These are phyloP conservation scores for Graphilbum fragrans DNA, from an alignment of 2,329 filamentous ascomycete species.

Conservation along the genomic window DNA sequence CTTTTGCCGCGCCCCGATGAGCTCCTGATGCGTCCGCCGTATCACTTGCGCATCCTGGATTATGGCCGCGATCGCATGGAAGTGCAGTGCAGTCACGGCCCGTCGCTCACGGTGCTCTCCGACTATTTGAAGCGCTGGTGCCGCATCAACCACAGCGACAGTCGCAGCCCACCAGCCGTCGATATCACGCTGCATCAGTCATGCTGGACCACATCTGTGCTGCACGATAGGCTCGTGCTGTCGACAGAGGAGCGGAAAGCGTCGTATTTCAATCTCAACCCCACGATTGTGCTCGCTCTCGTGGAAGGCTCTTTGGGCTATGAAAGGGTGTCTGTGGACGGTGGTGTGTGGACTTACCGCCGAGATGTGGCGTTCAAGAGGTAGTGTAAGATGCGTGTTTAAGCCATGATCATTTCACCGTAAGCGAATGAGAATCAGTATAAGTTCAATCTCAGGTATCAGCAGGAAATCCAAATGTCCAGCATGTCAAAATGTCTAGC, in stretches of 20 bases:
- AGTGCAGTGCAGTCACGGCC: constrained; percentile 34
- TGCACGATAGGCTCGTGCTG: constrained; percentile 30
- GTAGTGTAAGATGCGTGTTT: neutral
- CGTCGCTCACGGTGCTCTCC: constrained; percentile 29
- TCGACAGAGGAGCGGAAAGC: constrained; percentile 19
- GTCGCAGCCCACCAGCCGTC: constrained; percentile 25
- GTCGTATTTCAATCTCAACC: constrained; percentile 22
- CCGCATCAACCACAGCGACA: constrained; percentile 26
- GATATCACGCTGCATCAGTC: constrained; percentile 29
- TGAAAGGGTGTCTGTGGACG: constrained; percentile 13
- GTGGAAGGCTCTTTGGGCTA: constrained; percentile 37
- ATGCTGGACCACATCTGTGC: constrained; percentile 28
- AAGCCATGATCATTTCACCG: too few relatives aligned
- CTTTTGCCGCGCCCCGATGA: constrained; percentile 33
- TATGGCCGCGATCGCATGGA: constrained; percentile 20
- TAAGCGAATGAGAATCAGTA: too few relatives aligned
- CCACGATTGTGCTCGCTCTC: constrained; percentile 30
- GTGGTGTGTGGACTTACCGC: constrained; percentile 8
- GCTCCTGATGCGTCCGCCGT: constrained; percentile 33
- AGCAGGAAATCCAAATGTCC: too few relatives aligned
- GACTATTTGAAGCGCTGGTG: constrained; percentile 36
- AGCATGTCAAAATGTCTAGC: too few relatives aligned
- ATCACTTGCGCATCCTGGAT: constrained; percentile 28
- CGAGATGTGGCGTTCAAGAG: constrained; percentile 6
- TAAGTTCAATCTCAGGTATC: too few relatives aligned